phyloP scores from a whole-genome alignment of 768 basidiomycete genomes.

The Auriscalpium orientale region DNA sequence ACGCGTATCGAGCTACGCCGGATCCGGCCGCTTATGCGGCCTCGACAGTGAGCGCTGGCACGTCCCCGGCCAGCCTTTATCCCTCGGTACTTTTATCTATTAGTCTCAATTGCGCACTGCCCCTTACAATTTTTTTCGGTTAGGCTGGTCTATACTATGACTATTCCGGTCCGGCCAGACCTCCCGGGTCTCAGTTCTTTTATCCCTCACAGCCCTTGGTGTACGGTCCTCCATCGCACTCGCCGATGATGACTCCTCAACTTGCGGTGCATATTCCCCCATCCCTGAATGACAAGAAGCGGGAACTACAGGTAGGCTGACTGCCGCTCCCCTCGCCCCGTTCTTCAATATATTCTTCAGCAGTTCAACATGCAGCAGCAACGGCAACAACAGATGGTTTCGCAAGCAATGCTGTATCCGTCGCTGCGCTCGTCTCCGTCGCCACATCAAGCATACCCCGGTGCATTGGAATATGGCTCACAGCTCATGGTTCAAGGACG shows the following conservation, averaged over 20 bases:
- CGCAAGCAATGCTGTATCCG: slow-evolving; percentile 35
- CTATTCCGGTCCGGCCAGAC: slow-evolving; percentile 39
- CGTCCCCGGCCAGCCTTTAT: slow-evolving; percentile 42
- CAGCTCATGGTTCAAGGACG: slow-evolving; percentile 38
- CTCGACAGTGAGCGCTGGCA: slow-evolving; percentile 34
- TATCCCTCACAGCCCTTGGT: slow-evolving; percentile 54
- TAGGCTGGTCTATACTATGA: slow-evolving; percentile 55
- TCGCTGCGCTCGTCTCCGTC: slow-evolving; percentile 36
- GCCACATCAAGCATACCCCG: slow-evolving; percentile 38
- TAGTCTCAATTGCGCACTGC: slow-evolving; percentile 33
- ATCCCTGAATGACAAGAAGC: slow-evolving; percentile 46
- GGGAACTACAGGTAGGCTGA: slow-evolving; percentile 42
- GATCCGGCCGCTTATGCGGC: slow-evolving; percentile 46
- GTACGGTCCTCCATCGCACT: slow-evolving; percentile 44
- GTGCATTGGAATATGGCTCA: slow-evolving; percentile 39
- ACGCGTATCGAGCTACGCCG: slow-evolving; percentile 40
- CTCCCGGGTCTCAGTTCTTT: slow-evolving; percentile 50
- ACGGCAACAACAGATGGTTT: slow-evolving; percentile 33
- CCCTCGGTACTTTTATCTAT: slow-evolving; percentile 34
- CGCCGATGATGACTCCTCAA: slow-evolving; percentile 48
- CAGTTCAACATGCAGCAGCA: slow-evolving; percentile 43
- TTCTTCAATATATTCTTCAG: slow-evolving; percentile 5
- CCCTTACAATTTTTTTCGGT: slow-evolving; percentile 31
- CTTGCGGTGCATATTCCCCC: slow-evolving; percentile 32
- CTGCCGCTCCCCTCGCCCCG: slow-evolving; percentile 2